Base-by-base conservation (phyloP, 2,329 filamentous ascomycete genomes). In the Monosporascus sp. region DNA sequence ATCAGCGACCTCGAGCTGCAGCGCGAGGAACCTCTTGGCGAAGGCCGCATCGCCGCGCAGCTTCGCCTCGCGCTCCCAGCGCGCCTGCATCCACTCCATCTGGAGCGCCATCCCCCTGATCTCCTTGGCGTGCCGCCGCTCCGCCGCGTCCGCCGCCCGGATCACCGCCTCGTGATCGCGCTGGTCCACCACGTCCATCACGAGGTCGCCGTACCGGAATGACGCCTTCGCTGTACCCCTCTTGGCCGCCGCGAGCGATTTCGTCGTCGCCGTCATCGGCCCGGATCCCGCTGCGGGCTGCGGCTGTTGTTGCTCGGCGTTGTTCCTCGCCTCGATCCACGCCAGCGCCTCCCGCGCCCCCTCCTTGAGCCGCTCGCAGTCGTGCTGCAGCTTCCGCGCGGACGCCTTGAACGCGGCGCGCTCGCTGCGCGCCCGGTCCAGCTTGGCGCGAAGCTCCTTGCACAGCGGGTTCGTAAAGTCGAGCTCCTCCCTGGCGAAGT, bases 41-140 rank as follows among this genome's bases (percentile, higher is more conserved):
- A 87, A 96, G 8, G 88, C 89, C 34, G 93, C 82, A 64, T 92
- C 90, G 58, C 82, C 80, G 43, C 94, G 82, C 72, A 97, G 86
- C 49, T 82, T 83, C 61, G 90, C 84, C 71, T 97, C 93, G 34
- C 94, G 83, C 67, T 84, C 81, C 74, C 88, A 89, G 50, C 87
- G 84, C 2, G 90, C 90, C 64, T 91, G 85, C 69, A 97, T 84
- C 85, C 90, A 97, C 64, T 91, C 83, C 68, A 97, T 93, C 73
- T 97, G 92, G 73, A 94, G 88, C 51, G 84, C 83, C 66, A 97
- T 79, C 19, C 93, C 93, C 61, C 86, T 84, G 51, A 97, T 76
- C 73, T 95, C 90, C 69, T 85, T 86, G 63, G 79, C 76, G 69
- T 94, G 90, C 45, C 82, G 77, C 60, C 83, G 83, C 64, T 91